Conservation (phyloP, 768 basidiomycete genomes). For the Pholiota molesta region DNA sequence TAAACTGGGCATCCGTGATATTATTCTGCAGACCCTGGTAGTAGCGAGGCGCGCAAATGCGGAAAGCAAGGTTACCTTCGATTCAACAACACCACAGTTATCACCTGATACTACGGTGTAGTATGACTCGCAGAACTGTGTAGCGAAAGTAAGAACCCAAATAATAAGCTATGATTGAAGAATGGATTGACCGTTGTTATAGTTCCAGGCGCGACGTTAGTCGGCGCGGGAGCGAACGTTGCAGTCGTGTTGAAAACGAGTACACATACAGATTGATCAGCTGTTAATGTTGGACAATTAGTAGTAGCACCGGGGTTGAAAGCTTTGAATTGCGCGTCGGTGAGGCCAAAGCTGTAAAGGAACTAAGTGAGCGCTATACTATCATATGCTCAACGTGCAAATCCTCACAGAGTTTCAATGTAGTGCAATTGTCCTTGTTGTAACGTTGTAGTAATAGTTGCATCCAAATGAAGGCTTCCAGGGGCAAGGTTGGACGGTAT, state of each 20-base stretch:
- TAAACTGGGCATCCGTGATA: conserved; percentile 18
- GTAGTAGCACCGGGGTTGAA: neutral
- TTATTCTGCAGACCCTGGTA: conserved; percentile 18
- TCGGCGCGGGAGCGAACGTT: conserved; percentile 12
- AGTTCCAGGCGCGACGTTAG: conserved; percentile 14
- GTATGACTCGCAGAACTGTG: conserved; percentile 20
- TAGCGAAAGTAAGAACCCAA: neutral
- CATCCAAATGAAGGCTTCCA: conserved; percentile 4
- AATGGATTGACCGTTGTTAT: conserved; percentile 10
- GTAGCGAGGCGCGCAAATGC: no score
- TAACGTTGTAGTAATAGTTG: conserved; percentile 3
- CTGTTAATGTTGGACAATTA: neutral
- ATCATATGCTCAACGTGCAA: neutral
- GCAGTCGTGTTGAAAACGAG: conserved; percentile 5
- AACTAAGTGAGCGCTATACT: neutral
- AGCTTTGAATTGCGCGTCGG: neutral
- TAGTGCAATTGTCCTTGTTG: conserved; percentile 2
- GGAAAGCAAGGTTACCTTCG: no score
- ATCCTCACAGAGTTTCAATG: neutral
- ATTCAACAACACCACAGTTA: conserved; percentile 20
- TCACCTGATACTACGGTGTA: conserved; percentile 28
- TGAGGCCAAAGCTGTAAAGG: neutral
- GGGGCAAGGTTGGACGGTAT: conserved; percentile 1
- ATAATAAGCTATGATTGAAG: neutral
- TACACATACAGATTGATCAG: neutral